Base-by-base conservation (phyloP, 169 alveolate species). In the Eimeria sp. region DNA sequence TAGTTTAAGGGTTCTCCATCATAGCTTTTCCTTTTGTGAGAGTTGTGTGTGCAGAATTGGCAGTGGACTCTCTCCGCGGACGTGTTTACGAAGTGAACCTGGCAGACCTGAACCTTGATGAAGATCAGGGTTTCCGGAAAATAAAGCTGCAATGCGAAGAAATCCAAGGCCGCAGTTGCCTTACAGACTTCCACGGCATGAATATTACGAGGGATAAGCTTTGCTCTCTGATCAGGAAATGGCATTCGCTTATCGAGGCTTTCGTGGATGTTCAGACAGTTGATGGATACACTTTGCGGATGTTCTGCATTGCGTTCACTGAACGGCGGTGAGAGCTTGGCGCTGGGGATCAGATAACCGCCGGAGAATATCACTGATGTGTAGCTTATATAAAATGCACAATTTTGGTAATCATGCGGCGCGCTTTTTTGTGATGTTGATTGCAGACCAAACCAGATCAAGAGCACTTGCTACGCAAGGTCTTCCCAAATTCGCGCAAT, bases 281-380 rank as follows among this genome's bases (percentile, higher is more conserved):
- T 47, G 99, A 99, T 95, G 99, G 99, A 65, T 99, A 98, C 97
- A 98, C 98, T 87, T 98, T 99, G 96, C 98, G 99, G 95, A 97
- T 99, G 98, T 99, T 99, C 98, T 98, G 99, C 97, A 99, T 99
- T 95, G 99, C 99, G 83, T 99, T 99, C 98, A 99, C 99, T 70
- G 98, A 99, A 95, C 98, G 98, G 94, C 96, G 97, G 94, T 96
- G 84, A 51, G 98, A 20, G 20, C 49, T 67, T 67, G 27, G 45
- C 78, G 27, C 78, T 67, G 78, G 3, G 25, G 3, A 22, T 47
- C 78, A 67, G 45, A n/a, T 67, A 49, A 67, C 5, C 45, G 22
- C 13, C 4, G 20, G 27, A 7, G 49, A 30, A 30, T 13, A 27
- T 34, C 40, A 34, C 40, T 5, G 13, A 18, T 5, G 22, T 67